Evolutionary conservation across 768 basidiomycete species (phyloP), one percentile per base, ranked within the genome.

Genomic region (Asterophora parasitica): DNA sequence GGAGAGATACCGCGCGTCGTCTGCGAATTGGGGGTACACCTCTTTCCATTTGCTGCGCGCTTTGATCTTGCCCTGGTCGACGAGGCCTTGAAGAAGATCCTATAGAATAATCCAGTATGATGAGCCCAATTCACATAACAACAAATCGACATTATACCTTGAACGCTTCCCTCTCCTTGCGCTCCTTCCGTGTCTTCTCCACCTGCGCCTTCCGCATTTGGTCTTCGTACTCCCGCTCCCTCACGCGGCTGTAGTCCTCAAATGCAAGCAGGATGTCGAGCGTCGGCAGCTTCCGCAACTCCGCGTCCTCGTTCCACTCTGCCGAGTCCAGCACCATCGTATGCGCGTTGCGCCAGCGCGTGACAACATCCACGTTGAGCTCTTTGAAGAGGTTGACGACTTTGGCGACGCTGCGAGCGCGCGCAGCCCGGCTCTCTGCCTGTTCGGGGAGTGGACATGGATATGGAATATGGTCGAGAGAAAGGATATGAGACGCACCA

Each of bases 221-320:
- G 54, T 94, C 91, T 49, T 95, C 92, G 54, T 91, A 90, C 61
- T 95, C 93, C 44, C 88, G 78, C 66, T 97, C 92, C 28, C 90
- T 79, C 12, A 92, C 83, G 48, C 87, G 81, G 50, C 90, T 88
- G 61, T 94, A 94, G 62, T 94, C 92, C 63, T 99, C 96, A 56
- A 93, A 98, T 0, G 92, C 88, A 31, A 89, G 78, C 17, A 99
- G 74, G 49, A 98, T 88, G 60, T 98, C 96, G 31, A 98, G 74
- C 1, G 86, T 87, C 9, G 95, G 95, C 34, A 97, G 75, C 58
- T 78, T 83, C 53, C 80, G 85, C 42, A 99, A 71, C 52, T 92
- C 88, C 0, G 72, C 56, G 57, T 98, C 92, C 20, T 68, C 65
- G 37, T 76, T 78, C 85, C 88, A 99, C 38, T 86, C 85, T 0